A percentile compares a stretch with the other conserved stretches of the same genome.
These are phyloP conservation scores for Aethionema arabicum DNA, from an alignment of 345 rosid species.

Conservation along the genomic window DNA sequence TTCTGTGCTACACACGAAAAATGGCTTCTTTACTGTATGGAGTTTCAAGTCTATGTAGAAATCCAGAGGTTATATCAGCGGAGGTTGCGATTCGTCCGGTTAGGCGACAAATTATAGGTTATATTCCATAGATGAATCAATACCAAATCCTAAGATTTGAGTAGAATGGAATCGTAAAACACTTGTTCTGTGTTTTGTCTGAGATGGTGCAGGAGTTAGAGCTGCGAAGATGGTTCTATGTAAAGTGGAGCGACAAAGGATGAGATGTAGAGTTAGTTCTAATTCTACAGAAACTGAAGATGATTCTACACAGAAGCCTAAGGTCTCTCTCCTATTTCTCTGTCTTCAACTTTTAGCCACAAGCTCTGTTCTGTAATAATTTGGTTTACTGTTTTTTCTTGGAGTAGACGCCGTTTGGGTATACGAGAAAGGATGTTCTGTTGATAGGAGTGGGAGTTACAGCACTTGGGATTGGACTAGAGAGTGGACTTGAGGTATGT, in stretches of 20 bases:
- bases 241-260: conserved; percentile 21
- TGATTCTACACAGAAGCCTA: conserved; percentile 28
- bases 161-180: conserved; percentile 4
- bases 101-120: conserved; percentile 21
- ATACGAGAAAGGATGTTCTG: conserved; percentile 85
- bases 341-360: conserved; percentile 12
- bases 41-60: conserved; percentile 26
- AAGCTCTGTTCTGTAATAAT: conserved; percentile 16
- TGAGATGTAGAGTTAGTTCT: conserved; percentile 32
- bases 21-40: conserved; percentile 37
- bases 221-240: conserved; percentile 19
- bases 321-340: conserved; percentile 26
- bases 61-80: conserved; percentile 23
- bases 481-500: conserved; percentile 90
- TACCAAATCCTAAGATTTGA: background rate
- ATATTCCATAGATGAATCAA: background rate
- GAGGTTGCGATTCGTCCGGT: conserved; percentile 16
- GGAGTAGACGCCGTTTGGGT: conserved; percentile 64
- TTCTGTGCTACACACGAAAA: conserved; percentile 9
- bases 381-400: background rate
- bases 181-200: conserved; percentile 5
- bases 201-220: conserved; percentile 27
- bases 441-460: conserved; percentile 90
- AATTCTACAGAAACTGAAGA: conserved; percentile 36
- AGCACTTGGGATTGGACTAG: conserved; percentile 63